phyloP scores from a whole-genome alignment of 768 basidiomycete genomes.

The Boletus speciosus region DNA sequence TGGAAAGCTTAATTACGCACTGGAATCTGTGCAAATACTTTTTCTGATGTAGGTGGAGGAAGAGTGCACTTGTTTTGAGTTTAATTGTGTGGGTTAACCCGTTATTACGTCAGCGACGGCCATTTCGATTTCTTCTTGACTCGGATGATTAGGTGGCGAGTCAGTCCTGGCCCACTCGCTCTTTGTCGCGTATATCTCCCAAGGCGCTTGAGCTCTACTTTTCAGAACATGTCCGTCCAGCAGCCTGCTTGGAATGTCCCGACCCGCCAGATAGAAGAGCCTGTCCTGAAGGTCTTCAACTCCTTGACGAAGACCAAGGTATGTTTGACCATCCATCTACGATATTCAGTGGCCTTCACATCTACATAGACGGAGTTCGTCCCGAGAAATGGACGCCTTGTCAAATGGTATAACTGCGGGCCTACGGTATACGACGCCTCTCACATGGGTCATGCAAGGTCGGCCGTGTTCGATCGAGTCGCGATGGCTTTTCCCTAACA shows the following conservation, averaged over 20 bases:
- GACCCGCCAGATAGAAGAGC: conserved; percentile 37
- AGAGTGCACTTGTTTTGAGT: not conserved
- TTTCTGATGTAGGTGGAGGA: not conserved
- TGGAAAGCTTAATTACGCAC: not conserved
- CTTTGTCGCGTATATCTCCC: conserved; percentile 4
- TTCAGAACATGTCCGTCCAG: conserved; percentile 44
- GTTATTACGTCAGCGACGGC: conserved; percentile 23
- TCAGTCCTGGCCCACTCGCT: conserved; percentile 5
- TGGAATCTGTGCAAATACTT: not conserved
- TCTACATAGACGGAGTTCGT: conserved; percentile 67
- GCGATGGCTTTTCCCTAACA: not conserved
- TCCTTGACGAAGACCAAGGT: conserved; percentile 92
- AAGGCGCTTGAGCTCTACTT: conserved; percentile 5
- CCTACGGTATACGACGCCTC: conserved; percentile 98
- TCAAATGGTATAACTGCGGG: conserved; percentile 99
- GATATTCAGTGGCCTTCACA: conserved; percentile 5
- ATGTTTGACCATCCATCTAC: conserved; percentile 17
- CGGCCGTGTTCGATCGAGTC: not conserved
- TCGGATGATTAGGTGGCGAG: conserved; percentile 24
- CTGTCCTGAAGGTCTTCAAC: conserved; percentile 76
- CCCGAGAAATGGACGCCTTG: conserved; percentile 60
- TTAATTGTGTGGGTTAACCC: too few species aligned
- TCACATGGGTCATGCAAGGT: conserved; percentile 99
- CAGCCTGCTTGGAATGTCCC: conserved; percentile 56
- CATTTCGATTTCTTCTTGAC: conserved; percentile 3